Conservation (phyloP, 768 basidiomycete species). For the Russula vinacea region DNA sequence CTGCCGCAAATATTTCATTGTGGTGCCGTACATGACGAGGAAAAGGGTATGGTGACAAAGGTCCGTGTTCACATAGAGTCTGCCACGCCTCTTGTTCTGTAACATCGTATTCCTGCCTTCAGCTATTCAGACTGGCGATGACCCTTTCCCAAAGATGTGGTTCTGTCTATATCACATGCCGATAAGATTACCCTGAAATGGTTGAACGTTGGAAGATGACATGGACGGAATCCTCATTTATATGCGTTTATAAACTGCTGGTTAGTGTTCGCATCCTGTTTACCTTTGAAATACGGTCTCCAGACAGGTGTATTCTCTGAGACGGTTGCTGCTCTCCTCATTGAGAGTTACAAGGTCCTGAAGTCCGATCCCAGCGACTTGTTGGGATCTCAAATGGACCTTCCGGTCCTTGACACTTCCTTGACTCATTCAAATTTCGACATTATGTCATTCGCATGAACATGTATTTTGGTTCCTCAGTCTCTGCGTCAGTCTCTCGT, state of each 20-base stretch:
- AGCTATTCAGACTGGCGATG: not conserved
- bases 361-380: not conserved
- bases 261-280: not conserved
- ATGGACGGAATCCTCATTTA: constrained; percentile 5
- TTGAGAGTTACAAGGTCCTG: not conserved
- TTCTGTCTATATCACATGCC: not conserved
- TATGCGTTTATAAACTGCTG: not conserved
- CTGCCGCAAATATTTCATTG: too few relatives aligned
- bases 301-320: not conserved
- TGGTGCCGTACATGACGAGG: too few relatives aligned
- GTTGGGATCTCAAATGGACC: not conserved
- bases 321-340: not conserved
- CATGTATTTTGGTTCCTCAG: constrained; percentile 4
- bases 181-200: not conserved
- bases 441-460: not conserved
- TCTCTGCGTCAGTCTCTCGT: not conserved
- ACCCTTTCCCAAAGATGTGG: too few relatives aligned
- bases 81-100: not conserved
- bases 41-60: too few relatives aligned
- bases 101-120: not conserved
- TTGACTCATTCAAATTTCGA: too few relatives aligned
- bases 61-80: too few relatives aligned
- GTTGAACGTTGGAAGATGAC: not conserved
- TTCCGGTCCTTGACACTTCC: not conserved
- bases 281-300: not conserved